Conservation (phyloP, 2,329 filamentous ascomycete species). For the Penicillium sp. region DNA sequence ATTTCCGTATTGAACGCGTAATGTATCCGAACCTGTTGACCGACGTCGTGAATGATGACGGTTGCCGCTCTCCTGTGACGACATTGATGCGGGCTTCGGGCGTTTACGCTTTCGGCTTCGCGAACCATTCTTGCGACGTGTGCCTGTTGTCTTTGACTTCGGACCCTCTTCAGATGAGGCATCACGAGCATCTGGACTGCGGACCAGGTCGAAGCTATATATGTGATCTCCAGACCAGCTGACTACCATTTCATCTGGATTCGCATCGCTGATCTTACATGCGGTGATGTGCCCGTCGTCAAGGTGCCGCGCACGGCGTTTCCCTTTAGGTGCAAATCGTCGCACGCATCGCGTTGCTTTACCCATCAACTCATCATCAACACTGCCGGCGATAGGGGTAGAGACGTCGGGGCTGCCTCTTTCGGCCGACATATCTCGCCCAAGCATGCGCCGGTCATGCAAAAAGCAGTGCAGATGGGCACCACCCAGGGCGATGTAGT, state of each 20-base stretch:
- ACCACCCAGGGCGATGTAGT: slow-evolving; percentile 66
- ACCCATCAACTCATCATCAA: slow-evolving; percentile 52
- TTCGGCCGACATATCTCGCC: slow-evolving; percentile 54
- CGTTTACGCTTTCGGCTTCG: slow-evolving; percentile 55
- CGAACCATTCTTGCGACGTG: slow-evolving; percentile 27
- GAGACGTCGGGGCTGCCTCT: slow-evolving; percentile 43
- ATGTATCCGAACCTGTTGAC: slow-evolving; percentile 41
- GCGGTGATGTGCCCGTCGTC: slow-evolving; percentile 63
- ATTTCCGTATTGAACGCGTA: slow-evolving; percentile 56
- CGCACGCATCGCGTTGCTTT: slow-evolving; percentile 61
- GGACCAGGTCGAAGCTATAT: slow-evolving; percentile 61
- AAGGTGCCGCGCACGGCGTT: slow-evolving; percentile 40
- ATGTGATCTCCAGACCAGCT: slow-evolving; percentile 65
- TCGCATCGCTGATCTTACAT: slow-evolving; percentile 64
- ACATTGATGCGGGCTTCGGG: slow-evolving; percentile 43
- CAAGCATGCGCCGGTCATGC: slow-evolving; percentile 63
- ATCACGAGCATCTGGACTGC: slow-evolving; percentile 53
- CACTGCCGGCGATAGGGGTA: slow-evolving; percentile 41
- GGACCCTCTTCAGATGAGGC: slow-evolving; percentile 26
- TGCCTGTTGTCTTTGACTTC: slow-evolving; percentile 22
- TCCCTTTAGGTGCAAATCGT: slow-evolving; percentile 60
- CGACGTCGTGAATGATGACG: slow-evolving; percentile 48
- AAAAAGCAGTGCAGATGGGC: slow-evolving; percentile 64
- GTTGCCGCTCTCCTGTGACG: slow-evolving; percentile 41
- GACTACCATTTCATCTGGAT: slow-evolving; percentile 62